phyloP scores from a whole-genome alignment of 2,329 filamentous ascomycete genomes.

The Magnaporthiopsis incrustans region DNA sequence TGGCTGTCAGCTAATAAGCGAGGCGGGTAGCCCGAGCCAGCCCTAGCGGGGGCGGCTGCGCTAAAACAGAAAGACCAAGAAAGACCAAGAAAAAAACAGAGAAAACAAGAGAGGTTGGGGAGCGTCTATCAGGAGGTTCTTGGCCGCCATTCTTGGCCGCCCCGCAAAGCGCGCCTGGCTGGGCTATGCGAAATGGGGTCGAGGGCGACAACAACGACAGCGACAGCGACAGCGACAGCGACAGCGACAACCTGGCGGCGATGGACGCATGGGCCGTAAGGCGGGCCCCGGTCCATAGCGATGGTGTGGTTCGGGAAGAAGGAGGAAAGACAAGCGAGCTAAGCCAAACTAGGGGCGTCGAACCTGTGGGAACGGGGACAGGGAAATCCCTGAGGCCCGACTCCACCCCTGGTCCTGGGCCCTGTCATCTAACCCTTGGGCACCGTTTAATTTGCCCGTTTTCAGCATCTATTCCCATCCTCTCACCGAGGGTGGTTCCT shows the following conservation, averaged over 20 bases:
- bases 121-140: too few species aligned
- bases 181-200: not conserved
- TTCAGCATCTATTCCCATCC: not conserved
- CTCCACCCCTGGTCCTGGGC: not conserved
- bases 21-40: not conserved
- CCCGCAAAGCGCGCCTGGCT: not conserved
- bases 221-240: too few species aligned
- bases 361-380: not conserved
- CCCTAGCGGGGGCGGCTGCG: not conserved
- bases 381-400: too few species aligned
- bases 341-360: not conserved
- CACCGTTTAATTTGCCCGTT: not conserved
- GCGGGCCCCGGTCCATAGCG: too few species aligned
- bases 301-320: too few species aligned
- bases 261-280: not conserved
- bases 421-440: not conserved
- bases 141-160: too few species aligned
- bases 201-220: too few species aligned
- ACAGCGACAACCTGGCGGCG: too few species aligned
- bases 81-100: not conserved
- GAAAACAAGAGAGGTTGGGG: not conserved
- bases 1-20: not conserved
- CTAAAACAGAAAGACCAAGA: too few species aligned
- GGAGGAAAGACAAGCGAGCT: too few species aligned
- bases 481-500: not conserved